A percentile compares a stretch with the other conserved stretches of the same genome.
phyloP scores from a whole-genome alignment of 2,329 filamentous ascomycete genomes.

The Pseudomassariella vexata region DNA sequence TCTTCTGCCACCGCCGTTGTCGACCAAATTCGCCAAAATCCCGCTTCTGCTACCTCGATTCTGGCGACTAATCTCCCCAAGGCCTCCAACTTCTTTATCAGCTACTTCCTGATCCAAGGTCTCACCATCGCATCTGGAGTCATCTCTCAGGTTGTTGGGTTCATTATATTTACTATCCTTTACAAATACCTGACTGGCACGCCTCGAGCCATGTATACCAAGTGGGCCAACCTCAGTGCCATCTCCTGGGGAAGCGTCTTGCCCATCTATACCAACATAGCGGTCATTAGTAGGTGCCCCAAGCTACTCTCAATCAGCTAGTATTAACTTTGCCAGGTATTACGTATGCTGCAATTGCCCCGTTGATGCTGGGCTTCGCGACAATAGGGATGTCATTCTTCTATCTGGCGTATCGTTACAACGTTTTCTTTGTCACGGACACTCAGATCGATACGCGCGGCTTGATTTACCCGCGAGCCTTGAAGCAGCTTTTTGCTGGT shows the following conservation, averaged over 20 bases:
- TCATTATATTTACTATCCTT: constrained; percentile 68
- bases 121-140: constrained; percentile 70
- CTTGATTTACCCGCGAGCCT: constrained; percentile 76
- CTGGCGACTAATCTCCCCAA: constrained; percentile 72
- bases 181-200: constrained; percentile 71
- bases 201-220: constrained; percentile 72
- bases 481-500: constrained; percentile 80
- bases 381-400: constrained; percentile 73
- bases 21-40: constrained; percentile 56
- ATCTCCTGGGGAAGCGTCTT: constrained; percentile 81
- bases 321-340: constrained; percentile 52
- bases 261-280: constrained; percentile 75
- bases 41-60: constrained; percentile 54
- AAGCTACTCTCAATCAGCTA: neutral
- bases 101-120: constrained; percentile 91
- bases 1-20: constrained; percentile 72
- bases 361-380: constrained; percentile 77
- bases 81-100: constrained; percentile 90
- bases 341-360: constrained; percentile 81
- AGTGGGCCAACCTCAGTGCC: constrained; percentile 68
- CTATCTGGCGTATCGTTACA: constrained; percentile 86
- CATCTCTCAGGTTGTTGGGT: constrained; percentile 64
- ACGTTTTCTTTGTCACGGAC: constrained; percentile 81
- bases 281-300: constrained; percentile 61
- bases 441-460: constrained; percentile 81